A percentile compares a stretch with the other conserved stretches of the same genome.
phyloP scores from a whole-genome alignment of 768 basidiomycete species.

The Termitomyces sp. region DNA sequence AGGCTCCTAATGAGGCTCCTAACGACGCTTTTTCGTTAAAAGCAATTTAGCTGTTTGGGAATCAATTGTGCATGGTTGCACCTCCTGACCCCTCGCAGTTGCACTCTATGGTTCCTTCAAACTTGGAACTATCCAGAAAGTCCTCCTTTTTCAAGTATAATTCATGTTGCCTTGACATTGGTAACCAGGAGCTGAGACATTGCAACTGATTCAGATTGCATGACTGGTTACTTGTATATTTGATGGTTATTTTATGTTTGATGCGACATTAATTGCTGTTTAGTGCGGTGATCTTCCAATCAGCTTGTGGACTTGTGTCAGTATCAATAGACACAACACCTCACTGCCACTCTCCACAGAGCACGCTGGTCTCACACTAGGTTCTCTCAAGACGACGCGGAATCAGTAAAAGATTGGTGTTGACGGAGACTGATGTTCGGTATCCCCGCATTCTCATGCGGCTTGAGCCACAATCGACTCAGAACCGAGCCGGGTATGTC shows the following conservation, averaged over 20 bases:
- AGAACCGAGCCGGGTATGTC: not conserved
- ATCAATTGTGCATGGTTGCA: no score
- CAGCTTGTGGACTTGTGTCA: not conserved
- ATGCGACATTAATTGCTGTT: not conserved
- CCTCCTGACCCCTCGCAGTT: no score
- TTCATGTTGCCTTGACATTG: not conserved
- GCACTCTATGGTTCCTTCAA: not conserved
- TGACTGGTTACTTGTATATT: not conserved
- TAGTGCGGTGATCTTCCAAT: not conserved
- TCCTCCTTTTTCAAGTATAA: not conserved
- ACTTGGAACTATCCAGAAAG: no score
- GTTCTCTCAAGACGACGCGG: not conserved
- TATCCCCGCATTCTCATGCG: not conserved
- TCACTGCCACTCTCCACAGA: no score
- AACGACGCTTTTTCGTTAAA: not conserved
- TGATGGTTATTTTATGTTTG: not conserved
- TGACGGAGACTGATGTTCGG: not conserved
- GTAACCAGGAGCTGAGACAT: conserved; percentile 8
- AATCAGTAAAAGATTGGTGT: not conserved
- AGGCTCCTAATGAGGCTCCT: no score
- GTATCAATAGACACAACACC: no score
- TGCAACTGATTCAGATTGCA: not conserved
- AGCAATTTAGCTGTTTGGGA: not conserved
- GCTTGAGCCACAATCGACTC: not conserved
- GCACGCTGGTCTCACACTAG: no score